Evolutionary conservation across 495 filamentous ascomycete species (phyloP).

Genomic region (Penicillium roqueforti): DNA sequence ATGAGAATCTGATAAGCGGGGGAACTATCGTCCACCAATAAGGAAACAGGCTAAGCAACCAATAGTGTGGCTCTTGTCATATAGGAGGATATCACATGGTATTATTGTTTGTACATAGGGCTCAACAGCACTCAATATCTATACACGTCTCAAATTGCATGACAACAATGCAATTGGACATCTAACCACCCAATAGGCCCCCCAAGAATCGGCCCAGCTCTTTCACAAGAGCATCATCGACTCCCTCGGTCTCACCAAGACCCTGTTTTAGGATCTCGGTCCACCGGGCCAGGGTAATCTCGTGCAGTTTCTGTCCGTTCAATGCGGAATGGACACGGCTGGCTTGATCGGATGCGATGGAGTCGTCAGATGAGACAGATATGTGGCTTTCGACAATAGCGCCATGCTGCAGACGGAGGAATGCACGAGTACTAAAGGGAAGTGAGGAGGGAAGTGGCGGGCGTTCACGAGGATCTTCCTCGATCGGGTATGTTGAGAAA

Average conservation of each 20-base stretch:
- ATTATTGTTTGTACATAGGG: constrained; percentile 13
- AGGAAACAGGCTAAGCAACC: neutral
- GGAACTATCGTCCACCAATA: constrained; percentile 16
- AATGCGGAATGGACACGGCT: constrained; percentile 33
- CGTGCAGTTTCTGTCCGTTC: constrained; percentile 40
- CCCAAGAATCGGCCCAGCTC: constrained; percentile 19
- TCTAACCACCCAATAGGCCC: constrained; percentile 17
- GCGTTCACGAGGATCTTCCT: constrained; percentile 52
- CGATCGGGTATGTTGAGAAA: constrained; percentile 55
- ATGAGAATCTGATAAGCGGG: constrained; percentile 8
- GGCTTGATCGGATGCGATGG: constrained; percentile 34
- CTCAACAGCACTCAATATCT: constrained; percentile 1
- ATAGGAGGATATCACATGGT: constrained; percentile 1
- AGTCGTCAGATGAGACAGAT: constrained; percentile 35
- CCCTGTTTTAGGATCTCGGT: constrained; percentile 23
- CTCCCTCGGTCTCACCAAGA: constrained; percentile 11
- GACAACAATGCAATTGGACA: neutral
- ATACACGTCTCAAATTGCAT: neutral
- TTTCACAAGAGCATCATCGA: constrained; percentile 14
- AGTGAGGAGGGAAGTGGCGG: constrained; percentile 42
- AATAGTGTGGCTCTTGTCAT: neutral
- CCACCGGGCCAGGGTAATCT: constrained; percentile 36
- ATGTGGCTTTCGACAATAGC: constrained; percentile 44
- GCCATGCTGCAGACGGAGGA: constrained; percentile 42
- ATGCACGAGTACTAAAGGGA: constrained; percentile 37